Base-by-base conservation (phyloP, 345 rosid genomes). In the Gossypioides kirkii region DNA sequence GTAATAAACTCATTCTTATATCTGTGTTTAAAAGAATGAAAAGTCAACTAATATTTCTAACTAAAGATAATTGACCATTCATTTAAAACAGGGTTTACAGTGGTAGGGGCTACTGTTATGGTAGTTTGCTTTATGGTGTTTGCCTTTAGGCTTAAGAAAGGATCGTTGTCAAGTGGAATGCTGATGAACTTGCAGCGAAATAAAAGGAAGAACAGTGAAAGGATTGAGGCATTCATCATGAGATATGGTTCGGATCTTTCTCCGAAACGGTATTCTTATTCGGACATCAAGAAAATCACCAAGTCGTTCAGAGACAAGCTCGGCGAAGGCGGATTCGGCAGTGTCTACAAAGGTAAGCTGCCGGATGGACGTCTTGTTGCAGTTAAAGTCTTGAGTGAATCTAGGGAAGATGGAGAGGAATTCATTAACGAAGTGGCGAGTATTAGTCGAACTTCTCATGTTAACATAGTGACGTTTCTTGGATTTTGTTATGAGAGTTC, bases 391-490 rank as follows among this genome's bases (percentile, higher is more conserved):
- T 26, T 70, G 8, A 13, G 62, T 70, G 73, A 70, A 36, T 28
- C 73, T 5, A 70, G 42, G 6, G 73, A 62, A 22, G 61, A 20
- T 36, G 73, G 73, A 2, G 62, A 70, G 49, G 73, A 54, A 42
- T 70, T 70, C 5, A 50, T 70, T 43, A 70, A 70, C 23, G 73
- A 70, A 70, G 62, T 70, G 3, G 73, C 61, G 20, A 70, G 73
- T 22, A 70, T 70, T 9, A 55, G 61, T 6, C 41, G 60, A 70
- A 54, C 62, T 8, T 70, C 73, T 8, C 73, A 70, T 70, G 73
- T 70, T 32, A 70, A 70, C 17, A 14, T 70, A 1, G 73, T 70
- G 61, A 6, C 38, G 2, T 58, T 70, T 70, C 20, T 70, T 38
- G 73, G 73, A 36, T 70, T 70, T 9, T 70, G 63, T 3, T 70